These are phyloP conservation scores for Cyberlindnera meyerae DNA, from an alignment of 805 yeast genomes.

Conservation along the genomic window DNA sequence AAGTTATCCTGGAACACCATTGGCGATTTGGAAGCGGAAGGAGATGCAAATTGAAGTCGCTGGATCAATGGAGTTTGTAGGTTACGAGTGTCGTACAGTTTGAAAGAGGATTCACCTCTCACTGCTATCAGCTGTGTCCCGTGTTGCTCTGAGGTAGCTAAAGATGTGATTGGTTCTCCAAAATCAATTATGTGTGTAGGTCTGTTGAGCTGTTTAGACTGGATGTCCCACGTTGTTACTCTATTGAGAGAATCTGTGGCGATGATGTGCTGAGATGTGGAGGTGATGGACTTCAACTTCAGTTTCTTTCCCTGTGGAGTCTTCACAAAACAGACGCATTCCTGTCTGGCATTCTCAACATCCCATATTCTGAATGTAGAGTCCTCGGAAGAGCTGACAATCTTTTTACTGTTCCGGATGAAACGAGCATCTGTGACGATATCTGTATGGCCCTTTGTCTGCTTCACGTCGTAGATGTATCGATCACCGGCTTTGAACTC, in stretches of 20 bases:
- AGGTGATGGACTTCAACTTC: conserved; percentile 9
- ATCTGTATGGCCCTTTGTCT: conserved; percentile 26
- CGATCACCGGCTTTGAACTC: conserved; percentile 23
- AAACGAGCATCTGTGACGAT: conserved; percentile 22
- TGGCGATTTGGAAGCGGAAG: conserved; percentile 2
- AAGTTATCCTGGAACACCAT: conserved; percentile 1
- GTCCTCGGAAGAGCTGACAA: conserved; percentile 23
- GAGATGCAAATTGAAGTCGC: conserved; percentile 8
- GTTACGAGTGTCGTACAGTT: conserved; percentile 22
- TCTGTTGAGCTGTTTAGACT: conserved; percentile 5
- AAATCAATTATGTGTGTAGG: conserved; percentile 4
- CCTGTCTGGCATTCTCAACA: conserved; percentile 14
- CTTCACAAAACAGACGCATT: conserved; percentile 14
- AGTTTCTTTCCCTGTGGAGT: conserved; percentile 10
- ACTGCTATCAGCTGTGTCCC: background rate
- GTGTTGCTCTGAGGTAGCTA: background rate
- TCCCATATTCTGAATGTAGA: conserved; percentile 28
- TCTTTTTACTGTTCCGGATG: conserved; percentile 3
- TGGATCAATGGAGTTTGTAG: conserved; percentile 16
- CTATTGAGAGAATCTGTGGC: conserved; percentile 11
- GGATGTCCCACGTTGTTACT: conserved; percentile 16
- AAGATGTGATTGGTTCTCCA: background rate
- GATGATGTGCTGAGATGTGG: conserved; percentile 2
- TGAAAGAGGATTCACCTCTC: conserved; percentile 3
- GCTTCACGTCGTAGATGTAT: conserved; percentile 23